Base-by-base conservation (phyloP, 306 rosid species). In the Vigna hirtella region DNA sequence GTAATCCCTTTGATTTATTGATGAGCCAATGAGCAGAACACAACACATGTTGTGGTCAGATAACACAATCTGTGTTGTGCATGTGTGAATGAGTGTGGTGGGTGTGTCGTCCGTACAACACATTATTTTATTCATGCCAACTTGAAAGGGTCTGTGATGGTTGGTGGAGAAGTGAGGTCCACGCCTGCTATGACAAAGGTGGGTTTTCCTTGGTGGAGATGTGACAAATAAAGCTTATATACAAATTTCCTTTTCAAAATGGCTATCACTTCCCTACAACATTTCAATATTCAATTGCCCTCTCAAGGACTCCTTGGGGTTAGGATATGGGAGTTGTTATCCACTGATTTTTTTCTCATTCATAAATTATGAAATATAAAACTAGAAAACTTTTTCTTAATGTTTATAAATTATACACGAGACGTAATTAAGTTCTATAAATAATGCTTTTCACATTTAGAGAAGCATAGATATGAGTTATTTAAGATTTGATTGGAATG, bases 151-250 rank as follows among this genome's bases (percentile, higher is more conserved):
- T 79, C 16, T 73, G 77, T 63, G 64, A 52, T 86, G 91, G 89
- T 89, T 87, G 96, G 92, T 89, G 88, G 83, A 77, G 89, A 83
- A 87, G 92, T 84, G 87, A 83, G 89, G 84, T 85, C 87, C 88
- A 87, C 80, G 76, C 66, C 76, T 73, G 82, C 81, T 81, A 74
- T 43, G 43, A 72, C 72, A 55, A 81, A 18, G 77, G 83, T 74
- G 83, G 88, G 80, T 68, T 82, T 69, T 63, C 76, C 81, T 43
- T 84, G 83, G 89, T 88, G 87, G 88, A 81, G 84, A 83, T 84
- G 87, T 86, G 89, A 85, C 84, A 63, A 59, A 72, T 75, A 69
- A 73, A 71, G 72, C 42, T 17, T 28, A 4, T 62, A 24, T 55
- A 16, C 18, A 63, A 13, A 9, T 64, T 22, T 79, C 12, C 62